Evolutionary conservation across 805 yeast genomes (phyloP), one percentile per base, ranked within the genome.

Genomic region (Cyberlindnera euphorbiiphila): DNA sequence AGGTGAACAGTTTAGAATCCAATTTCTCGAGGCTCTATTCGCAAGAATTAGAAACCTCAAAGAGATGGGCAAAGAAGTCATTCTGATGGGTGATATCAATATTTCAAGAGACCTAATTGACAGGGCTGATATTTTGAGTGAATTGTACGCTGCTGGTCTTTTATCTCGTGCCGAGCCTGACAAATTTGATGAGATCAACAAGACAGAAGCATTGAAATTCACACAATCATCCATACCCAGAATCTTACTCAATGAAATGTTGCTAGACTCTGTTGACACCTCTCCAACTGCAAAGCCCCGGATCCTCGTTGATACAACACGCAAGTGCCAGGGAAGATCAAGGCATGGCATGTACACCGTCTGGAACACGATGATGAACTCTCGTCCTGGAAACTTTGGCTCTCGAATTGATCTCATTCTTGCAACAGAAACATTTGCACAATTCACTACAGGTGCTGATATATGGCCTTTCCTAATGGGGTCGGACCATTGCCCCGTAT

Each of bases 401-500:
- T 83, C 96, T 2, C 66, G 98, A 36, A 81, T 91, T 17, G 98
- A 91, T 57, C 71, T 81, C 47, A 78, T 91, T 6, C 57, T 88
- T 6, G 60, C 72, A 0, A 71, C 82, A 18, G 44, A 60, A 8
- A 49, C 46, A 0, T 43, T 82, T 32, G 49, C 62, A 4, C 37
- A 53, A 0, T 26, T 37, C 8, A 54, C 72, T 2, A 43, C 53
- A 4, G 59, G 67, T 29, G 70, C 77, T 1, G 59, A 58, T 28
- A 84, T 85, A n/a, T 71, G 84, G 72, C 81, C 87, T 0, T 69
- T 69, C 29, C 51, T 89, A 1, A 64, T 73, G 56, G 98, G 98
- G 0, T 86, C 96, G 0, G 98, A 91, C 57, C 98, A 91, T 60
- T 91, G 98, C 59, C 98, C 98, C 0, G 76, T 87, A 0, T 87